These are phyloP conservation scores for Cantharellus cinnabarinus DNA, from an alignment of 768 basidiomycete species.

Conservation along the genomic window DNA sequence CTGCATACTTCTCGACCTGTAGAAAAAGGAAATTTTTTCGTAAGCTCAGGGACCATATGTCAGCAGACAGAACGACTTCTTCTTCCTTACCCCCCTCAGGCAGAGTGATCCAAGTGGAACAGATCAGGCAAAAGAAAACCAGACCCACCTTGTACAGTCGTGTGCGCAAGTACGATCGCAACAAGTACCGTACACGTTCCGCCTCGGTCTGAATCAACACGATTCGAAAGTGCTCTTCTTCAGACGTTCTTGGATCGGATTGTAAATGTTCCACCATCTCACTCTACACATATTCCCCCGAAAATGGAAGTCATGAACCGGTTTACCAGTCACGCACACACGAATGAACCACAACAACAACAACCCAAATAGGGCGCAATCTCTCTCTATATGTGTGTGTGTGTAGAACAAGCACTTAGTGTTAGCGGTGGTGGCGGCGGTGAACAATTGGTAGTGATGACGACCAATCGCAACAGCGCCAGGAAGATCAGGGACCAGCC, in stretches of 20 bases:
- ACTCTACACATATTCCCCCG: conserved; percentile 26
- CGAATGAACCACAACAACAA: not conserved
- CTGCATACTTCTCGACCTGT: conserved; percentile 77
- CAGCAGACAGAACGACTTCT: no score
- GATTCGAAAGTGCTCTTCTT: conserved; percentile 84
- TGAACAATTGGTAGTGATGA: no score
- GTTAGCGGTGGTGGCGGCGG: no score
- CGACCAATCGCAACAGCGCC: not conserved
- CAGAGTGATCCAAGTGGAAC: not conserved
- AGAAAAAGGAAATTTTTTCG: not conserved
- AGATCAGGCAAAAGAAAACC: conserved; percentile 3
- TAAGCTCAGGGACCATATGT: not conserved
- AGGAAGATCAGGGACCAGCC: not conserved
- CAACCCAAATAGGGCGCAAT: not conserved
- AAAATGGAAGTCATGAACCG: conserved; percentile 4
- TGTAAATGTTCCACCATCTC: conserved; percentile 54
- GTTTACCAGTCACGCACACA: not conserved
- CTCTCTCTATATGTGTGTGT: no score
- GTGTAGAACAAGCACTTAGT: no score
- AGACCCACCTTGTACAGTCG: conserved; percentile 57
- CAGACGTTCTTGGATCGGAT: conserved; percentile 63
- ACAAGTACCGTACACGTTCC: conserved; percentile 82
- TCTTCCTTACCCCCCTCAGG: no score
- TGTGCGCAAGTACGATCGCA: conserved; percentile 74
- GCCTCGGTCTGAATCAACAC: conserved; percentile 89